Base-by-base conservation (phyloP, 192 early-diverging fungal species). In the Irineochytrium annulatum region DNA sequence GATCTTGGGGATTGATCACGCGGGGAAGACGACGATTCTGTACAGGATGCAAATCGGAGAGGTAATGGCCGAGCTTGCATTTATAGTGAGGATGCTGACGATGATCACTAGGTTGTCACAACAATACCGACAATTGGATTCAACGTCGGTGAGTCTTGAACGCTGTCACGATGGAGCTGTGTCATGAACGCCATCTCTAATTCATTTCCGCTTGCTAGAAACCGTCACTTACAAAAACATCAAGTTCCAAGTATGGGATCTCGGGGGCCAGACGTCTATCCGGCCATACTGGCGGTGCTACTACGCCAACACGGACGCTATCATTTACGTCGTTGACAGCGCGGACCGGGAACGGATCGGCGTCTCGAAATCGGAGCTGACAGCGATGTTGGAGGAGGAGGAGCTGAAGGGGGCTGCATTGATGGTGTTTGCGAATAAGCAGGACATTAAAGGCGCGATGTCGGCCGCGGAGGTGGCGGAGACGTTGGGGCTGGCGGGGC, bases 231-330 rank as follows among this genome's bases (percentile, higher is more conserved):
- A 92, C 78, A 97, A 96, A 59, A 98, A 98, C 77, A 89, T 98
- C 71, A 95, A 94, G 73, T 97, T 98, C 80, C 92, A 95, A 77
- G 96, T 94, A 43, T 94, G 95, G 95, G 92, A 98, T 76, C 69
- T 94, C 41, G 93, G 93, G 39, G 92, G 92, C 30, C 94, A 95
- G 62, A 91, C 89, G 3, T 86, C 79, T 19, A 91, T 93, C 60
- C 82, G 87, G 44, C 96, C 96, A 3, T 97, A 96, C 73, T 98
- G 96, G 96, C 83, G 96, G 69, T 96, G 93, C 82, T 98, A 98
- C 79, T 98, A 97, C 70, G 87, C 91, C 62, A 96, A 97, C 77
- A 97, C 94, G n/a, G 93, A 97, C 70, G 94, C 94, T 16, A 88
- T 98, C 31, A 96, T 98, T 59, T 98, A 96, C 68, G 94, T 98